phyloP scores from a whole-genome alignment of 352 stramenopile genomes.

The Globisporangium abappressorium region DNA sequence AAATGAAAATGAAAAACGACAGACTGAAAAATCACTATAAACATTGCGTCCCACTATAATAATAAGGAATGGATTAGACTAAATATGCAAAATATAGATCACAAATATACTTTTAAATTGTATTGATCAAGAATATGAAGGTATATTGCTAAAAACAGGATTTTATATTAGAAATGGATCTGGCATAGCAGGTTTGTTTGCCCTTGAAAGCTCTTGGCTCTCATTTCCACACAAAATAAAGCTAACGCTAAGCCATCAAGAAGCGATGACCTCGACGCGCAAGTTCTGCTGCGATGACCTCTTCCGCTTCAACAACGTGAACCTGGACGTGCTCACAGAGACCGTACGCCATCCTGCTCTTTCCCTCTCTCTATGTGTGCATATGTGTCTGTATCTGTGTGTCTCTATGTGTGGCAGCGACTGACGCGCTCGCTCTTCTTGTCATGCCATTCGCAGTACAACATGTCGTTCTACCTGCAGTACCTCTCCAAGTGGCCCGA shows the following conservation, averaged over 20 bases:
- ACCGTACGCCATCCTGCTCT: conserved; percentile 58
- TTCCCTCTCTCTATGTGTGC: no score
- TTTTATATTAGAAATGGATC: no score
- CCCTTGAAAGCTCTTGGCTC: no score
- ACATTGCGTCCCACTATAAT: no score
- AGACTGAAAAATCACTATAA: no score
- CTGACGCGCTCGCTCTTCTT: not conserved
- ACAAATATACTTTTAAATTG: no score
- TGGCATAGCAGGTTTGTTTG: no score
- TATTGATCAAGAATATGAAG: no score
- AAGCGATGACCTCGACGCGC: conserved; percentile 93
- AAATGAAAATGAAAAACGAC: no score
- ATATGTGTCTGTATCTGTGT: not conserved
- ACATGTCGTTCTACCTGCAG: conserved; percentile 97
- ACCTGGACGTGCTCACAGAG: conserved; percentile 96
- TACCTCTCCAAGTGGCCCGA: conserved; percentile 97
- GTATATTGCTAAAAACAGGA: no score
- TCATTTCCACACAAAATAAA: not conserved
- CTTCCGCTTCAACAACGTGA: conserved; percentile 98
- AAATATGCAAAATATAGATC: no score
- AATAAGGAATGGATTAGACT: no score
- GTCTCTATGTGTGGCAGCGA: not conserved
- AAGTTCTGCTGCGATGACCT: conserved; percentile 97
- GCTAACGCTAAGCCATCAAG: not conserved
- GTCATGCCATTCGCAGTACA: conserved; percentile 73